These are phyloP conservation scores for Globisporangium orthogonon DNA, from an alignment of 352 stramenopile species.

Conservation along the genomic window DNA sequence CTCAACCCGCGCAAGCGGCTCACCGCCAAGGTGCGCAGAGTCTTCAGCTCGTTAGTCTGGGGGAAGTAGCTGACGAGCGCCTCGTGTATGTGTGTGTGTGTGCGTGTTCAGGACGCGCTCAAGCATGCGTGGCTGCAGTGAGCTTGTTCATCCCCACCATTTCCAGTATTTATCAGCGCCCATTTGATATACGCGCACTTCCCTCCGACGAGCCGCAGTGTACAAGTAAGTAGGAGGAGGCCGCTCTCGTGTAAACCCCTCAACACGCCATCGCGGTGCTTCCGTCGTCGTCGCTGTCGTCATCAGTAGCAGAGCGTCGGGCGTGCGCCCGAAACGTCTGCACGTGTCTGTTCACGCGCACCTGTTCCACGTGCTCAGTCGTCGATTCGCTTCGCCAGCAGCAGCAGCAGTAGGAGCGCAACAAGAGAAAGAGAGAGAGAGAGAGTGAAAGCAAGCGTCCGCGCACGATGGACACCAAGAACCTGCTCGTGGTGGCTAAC, in stretches of 20 bases:
- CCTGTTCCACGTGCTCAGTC: no score
- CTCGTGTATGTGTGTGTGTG: background rate
- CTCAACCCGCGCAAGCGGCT: conserved; percentile 45
- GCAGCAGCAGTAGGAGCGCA: background rate
- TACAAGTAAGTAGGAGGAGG: background rate
- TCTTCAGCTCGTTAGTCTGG: background rate
- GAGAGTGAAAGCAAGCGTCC: background rate
- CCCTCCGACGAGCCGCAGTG: background rate
- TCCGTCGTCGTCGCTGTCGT: no score
- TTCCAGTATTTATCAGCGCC: background rate
- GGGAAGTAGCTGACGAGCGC: background rate
- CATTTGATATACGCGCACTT: background rate
- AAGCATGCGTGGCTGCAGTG: conserved; percentile 1
- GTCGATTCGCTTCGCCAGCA: no score
- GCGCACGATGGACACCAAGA: conserved; percentile 1
- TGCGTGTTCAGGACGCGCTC: background rate
- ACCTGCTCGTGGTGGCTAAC: background rate
- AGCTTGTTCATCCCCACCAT: background rate
- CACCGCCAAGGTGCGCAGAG: conserved; percentile 22
- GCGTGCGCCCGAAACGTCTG: background rate
- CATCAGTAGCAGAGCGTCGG: no score
- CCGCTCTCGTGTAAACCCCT: background rate
- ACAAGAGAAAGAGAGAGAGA: background rate
- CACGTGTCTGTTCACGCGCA: no score
- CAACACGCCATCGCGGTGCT: background rate